A percentile compares a stretch with the other conserved stretches of the same genome.
These are phyloP conservation scores for Hymenoscyphus scutula DNA, from an alignment of 2,329 filamentous ascomycete species.

Conservation along the genomic window DNA sequence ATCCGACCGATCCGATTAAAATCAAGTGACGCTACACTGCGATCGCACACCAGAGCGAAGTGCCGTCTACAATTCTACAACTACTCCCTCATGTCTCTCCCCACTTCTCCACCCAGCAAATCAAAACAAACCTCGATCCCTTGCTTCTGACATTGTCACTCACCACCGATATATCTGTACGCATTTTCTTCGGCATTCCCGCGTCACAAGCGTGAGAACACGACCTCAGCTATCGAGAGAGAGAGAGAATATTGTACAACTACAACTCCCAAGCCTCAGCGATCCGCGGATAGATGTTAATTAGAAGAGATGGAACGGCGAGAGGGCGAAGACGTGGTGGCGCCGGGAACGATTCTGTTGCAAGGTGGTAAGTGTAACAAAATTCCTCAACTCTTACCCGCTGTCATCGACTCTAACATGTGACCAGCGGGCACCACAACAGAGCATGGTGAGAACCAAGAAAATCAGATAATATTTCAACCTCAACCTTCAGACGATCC, in stretches of 20 bases:
- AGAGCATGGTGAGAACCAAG: background rate
- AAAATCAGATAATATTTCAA: constrained; percentile 13
- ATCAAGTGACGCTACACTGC: no score
- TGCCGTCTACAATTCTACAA: no score
- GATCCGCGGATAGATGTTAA: background rate
- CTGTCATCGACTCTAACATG: background rate
- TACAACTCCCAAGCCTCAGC: background rate
- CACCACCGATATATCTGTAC: no score
- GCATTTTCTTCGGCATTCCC: no score
- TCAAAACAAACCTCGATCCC: no score
- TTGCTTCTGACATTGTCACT: no score
- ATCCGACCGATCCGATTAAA: no score
- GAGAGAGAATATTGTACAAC: background rate
- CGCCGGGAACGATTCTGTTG: constrained; percentile 3
- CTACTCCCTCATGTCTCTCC: no score
- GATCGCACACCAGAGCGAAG: no score
- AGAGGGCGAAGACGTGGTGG: background rate
- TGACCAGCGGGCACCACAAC: background rate
- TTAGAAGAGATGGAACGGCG: constrained; percentile 3
- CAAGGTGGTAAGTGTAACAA: constrained; percentile 4
- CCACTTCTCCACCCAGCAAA: no score
- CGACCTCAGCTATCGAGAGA: background rate
- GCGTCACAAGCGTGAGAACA: no score
- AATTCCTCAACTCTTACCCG: background rate
- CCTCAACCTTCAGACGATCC: constrained; percentile 20